Evolutionary conservation across 2,329 filamentous ascomycete species (phyloP), one percentile per base, ranked within the genome.

Genomic region (Pseudofabraea citricarpa): DNA sequence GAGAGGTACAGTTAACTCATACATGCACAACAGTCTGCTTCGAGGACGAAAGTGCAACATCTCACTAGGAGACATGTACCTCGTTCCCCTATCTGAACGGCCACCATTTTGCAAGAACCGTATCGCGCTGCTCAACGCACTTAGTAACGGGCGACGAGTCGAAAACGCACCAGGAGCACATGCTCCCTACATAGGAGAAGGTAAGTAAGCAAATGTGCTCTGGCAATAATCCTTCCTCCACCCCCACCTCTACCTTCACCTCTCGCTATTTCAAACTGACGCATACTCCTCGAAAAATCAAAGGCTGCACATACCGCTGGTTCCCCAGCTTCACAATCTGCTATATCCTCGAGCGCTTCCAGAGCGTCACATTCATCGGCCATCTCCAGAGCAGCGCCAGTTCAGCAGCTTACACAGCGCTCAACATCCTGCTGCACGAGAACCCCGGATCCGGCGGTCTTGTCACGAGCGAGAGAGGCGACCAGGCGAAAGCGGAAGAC

Each of bases 381-480:
- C 68, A 72, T 44, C 56, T 63, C 32, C 54, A 61, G 22, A 55
- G 68, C 13, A 58, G 61, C 40, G n/a, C n/a, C n/a, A n/a, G n/a
- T n/a, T n/a, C n/a, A n/a, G 56, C 63, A 27, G 59, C 69, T 36
- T 71, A 72, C 50, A 60, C 63, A n/a, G 67, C 64, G 20, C 62
- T 72, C 48, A 71, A 70, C 49, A 63, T 70, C 36, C 60, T 72
- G 7, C 54, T 71, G 2, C 62, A 66, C 23, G 60, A 67, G 49
- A 59, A 71, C 40, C 52, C 71, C 20, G 58, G 57, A 8, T 51
- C 57, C 6, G 68, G 69, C 8, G 61, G 64, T 6, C 40, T 71
- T 31, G 62, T 60, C 49, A 57, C 64, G 31, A 67, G 63, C 62
- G 53, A 63, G 13, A 64, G 69, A 57, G 59, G 50, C 24, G 52